Evolutionary conservation across 202 grass and related monocot species (phyloP).

Genomic region (Dendrocalamus latiflorus): DNA sequence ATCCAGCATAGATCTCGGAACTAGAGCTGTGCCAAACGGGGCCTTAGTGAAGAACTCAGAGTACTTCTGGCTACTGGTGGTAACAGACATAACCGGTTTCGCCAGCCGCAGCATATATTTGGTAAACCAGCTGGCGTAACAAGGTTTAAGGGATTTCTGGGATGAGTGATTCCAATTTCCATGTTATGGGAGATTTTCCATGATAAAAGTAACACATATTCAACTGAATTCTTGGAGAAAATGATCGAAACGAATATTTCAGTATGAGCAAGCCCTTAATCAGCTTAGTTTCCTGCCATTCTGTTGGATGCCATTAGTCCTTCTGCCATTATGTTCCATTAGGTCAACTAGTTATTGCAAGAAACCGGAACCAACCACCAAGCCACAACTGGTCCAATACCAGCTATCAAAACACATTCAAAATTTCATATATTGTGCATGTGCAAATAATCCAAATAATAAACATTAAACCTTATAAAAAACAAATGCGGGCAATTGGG

Average conservation of each 20-base stretch:
- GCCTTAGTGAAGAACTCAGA: background rate
- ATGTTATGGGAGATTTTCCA: background rate
- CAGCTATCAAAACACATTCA: background rate
- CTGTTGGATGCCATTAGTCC: no score
- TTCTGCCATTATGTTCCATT: background rate
- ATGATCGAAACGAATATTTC: no score
- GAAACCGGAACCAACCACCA: no score
- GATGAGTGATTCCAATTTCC: background rate
- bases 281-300: no score
- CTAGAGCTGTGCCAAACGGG: no score
- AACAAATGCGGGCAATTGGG: no score
- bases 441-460: slow-evolving; percentile 5
- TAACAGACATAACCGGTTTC: background rate
- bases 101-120: background rate
- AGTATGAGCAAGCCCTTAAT: no score
- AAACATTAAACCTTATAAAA: slow-evolving; percentile 10
- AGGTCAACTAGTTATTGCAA: no score
- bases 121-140: background rate
- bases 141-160: background rate
- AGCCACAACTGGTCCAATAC: background rate
- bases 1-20: no score
- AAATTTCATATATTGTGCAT: slow-evolving; percentile 1
- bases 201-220: background rate
- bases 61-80: background rate
- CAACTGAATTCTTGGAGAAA: no score